phyloP scores from a whole-genome alignment of 805 yeast genomes.

The Danielia oregonensis region DNA sequence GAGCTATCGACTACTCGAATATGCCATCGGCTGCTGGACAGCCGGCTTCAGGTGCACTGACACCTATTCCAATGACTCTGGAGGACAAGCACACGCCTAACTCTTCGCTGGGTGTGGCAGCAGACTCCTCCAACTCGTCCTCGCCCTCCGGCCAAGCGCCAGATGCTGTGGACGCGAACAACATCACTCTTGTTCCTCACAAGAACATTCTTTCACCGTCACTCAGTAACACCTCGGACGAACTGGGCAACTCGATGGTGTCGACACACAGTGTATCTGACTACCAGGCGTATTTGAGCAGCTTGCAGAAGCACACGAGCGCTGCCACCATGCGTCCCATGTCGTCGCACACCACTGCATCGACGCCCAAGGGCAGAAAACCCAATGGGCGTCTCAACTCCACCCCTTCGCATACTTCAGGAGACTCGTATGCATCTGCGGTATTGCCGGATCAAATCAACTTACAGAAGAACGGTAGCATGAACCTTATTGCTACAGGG shows the following conservation, averaged over 20 bases:
- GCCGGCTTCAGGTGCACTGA: slow-evolving; percentile 9
- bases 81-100: slow-evolving; percentile 12
- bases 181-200: slow-evolving; percentile 4
- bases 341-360: slow-evolving; percentile 16
- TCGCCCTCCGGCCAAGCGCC: slow-evolving; percentile 2
- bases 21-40: slow-evolving; percentile 7
- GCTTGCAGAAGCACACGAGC: slow-evolving; percentile 10
- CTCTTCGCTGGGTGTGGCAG: slow-evolving; percentile 13
- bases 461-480: slow-evolving; percentile 8
- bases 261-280: slow-evolving; percentile 10
- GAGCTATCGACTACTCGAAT: slow-evolving; percentile 28
- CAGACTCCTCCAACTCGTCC: slow-evolving; percentile 1
- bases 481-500: slow-evolving; percentile 35
- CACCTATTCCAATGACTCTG: slow-evolving; percentile 8
- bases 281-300: slow-evolving; percentile 18
- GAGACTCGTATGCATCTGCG: slow-evolving; percentile 11
- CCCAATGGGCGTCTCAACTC: slow-evolving; percentile 1
- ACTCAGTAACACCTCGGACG: slow-evolving; percentile 13
- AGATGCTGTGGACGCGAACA: background rate
- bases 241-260: slow-evolving; percentile 5
- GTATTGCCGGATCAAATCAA: slow-evolving; percentile 9
- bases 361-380: slow-evolving; percentile 3
- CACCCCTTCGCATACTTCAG: slow-evolving; percentile 6
- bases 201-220: slow-evolving; percentile 6
- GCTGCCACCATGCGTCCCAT: slow-evolving; percentile 12